phyloP scores from a whole-genome alignment of 2,329 filamentous ascomycete species.

The Dothidotthia symphoricarpi region DNA sequence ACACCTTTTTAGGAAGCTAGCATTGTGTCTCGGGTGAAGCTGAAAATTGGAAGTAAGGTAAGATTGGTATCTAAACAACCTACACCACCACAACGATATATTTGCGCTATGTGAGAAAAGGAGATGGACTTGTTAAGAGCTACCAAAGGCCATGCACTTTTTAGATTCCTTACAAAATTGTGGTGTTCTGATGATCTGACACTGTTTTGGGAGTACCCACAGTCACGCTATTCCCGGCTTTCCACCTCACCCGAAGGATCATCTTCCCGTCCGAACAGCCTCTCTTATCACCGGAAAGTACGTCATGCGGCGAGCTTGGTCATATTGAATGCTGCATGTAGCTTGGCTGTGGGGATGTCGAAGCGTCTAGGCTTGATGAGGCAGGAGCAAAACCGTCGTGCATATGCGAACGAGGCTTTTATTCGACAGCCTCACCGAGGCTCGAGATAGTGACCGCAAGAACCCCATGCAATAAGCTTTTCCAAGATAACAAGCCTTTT shows the following conservation, averaged over 20 bases:
- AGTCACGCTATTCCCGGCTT: too few relatives aligned
- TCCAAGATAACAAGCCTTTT: slow-evolving; percentile 9
- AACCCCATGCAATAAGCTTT: slow-evolving; percentile 12
- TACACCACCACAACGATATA: too few relatives aligned
- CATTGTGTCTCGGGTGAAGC: neutral
- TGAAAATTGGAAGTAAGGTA: too few relatives aligned
- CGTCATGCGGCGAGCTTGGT: slow-evolving; percentile 5
- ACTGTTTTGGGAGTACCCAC: too few relatives aligned
- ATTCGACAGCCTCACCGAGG: slow-evolving; percentile 4
- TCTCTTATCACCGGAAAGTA: neutral
- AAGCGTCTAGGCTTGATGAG: slow-evolving; percentile 11
- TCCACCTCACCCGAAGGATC: too few relatives aligned
- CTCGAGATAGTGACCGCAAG: slow-evolving; percentile 12
- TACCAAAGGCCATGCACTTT: too few relatives aligned
- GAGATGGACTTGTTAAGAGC: too few relatives aligned
- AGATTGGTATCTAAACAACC: too few relatives aligned
- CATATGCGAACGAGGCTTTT: slow-evolving; percentile 3
- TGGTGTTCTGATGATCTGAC: too few relatives aligned
- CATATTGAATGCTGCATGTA: slow-evolving; percentile 2
- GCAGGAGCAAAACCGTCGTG: slow-evolving; percentile 12
- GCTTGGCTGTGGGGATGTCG: slow-evolving; percentile 6
- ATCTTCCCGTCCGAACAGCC: neutral
- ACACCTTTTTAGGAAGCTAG: slow-evolving; percentile 3
- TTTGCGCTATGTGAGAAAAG: too few relatives aligned
- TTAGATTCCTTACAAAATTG: too few relatives aligned